A percentile compares a stretch with the other conserved stretches of the same genome.
Evolutionary conservation across 208 protist genomes (phyloP).

Genomic region (Tritrichomonas foetus): DNA sequence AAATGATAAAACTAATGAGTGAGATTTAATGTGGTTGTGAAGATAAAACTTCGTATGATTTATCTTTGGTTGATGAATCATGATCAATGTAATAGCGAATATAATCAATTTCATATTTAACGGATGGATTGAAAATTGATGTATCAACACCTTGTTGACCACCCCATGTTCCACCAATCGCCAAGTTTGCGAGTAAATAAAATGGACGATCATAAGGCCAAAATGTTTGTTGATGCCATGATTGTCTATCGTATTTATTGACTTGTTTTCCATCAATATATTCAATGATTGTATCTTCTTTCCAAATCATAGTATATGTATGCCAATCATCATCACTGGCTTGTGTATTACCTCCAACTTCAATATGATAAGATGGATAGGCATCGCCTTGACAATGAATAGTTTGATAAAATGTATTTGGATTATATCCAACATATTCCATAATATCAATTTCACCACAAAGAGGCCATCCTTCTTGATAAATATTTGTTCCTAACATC

Average conservation of each 20-base stretch:
- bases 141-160: neutral
- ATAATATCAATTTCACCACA: neutral
- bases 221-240: neutral
- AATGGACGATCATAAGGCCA: neutral
- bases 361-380: neutral
- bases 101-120: too few relatives aligned
- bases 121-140: too few relatives aligned
- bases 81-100: too few relatives aligned
- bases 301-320: neutral
- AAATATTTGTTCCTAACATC: neutral
- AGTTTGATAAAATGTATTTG: neutral
- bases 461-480: neutral
- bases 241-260: too few relatives aligned
- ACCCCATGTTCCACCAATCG: neutral
- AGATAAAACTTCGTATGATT: too few relatives aligned
- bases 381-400: neutral
- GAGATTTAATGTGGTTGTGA: too few relatives aligned
- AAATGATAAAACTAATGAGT: too few relatives aligned
- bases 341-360: neutral
- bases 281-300: neutral
- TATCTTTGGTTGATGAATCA: too few relatives aligned
- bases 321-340: neutral
- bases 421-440: neutral
- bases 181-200: neutral
- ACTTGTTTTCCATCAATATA: neutral